Conservation (phyloP, 495 filamentous ascomycete genomes). For the Hypoxylon trugodes region DNA sequence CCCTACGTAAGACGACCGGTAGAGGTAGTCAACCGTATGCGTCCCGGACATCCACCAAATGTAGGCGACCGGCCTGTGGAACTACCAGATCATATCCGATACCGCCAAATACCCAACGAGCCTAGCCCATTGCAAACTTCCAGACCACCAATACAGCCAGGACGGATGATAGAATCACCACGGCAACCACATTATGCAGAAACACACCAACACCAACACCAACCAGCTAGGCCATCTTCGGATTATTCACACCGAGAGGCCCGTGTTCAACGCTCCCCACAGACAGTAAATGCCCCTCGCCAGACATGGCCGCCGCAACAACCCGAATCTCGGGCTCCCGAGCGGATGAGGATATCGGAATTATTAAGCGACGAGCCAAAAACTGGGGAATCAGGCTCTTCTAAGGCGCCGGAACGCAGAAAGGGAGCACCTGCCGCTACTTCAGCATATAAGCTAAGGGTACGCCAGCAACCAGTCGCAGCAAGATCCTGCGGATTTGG, state of each 20-base stretch:
- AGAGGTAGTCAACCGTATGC: constrained; percentile 44
- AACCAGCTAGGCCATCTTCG: constrained; percentile 24
- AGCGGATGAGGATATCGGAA: constrained; percentile 58
- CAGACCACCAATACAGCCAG: constrained; percentile 22
- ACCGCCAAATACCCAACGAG: constrained; percentile 29
- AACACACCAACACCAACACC: too few relatives aligned
- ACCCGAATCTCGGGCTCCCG: constrained; percentile 36
- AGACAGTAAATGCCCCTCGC: constrained; percentile 19
- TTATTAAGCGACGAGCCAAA: constrained; percentile 48
- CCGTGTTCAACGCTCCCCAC: constrained; percentile 27
- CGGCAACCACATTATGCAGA: constrained; percentile 27
- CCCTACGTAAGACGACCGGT: constrained; percentile 40
- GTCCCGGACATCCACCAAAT: constrained; percentile 47
- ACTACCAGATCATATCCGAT: constrained; percentile 35
- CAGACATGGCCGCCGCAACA: constrained; percentile 35
- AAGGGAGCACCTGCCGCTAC: constrained; percentile 15
- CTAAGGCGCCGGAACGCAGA: constrained; percentile 38
- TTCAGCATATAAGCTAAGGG: constrained; percentile 58
- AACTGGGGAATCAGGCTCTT: constrained; percentile 35
- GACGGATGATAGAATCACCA: constrained; percentile 17
- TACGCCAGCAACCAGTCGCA: constrained; percentile 90
- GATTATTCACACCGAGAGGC: constrained; percentile 33
- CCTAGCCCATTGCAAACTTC: constrained; percentile 24
- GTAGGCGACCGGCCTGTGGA: constrained; percentile 51
- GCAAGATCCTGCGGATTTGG: constrained; percentile 94